Evolutionary conservation across 2,329 filamentous ascomycete species (phyloP), one percentile per base, ranked within the genome.

Genomic region (Emergomyces africanus): DNA sequence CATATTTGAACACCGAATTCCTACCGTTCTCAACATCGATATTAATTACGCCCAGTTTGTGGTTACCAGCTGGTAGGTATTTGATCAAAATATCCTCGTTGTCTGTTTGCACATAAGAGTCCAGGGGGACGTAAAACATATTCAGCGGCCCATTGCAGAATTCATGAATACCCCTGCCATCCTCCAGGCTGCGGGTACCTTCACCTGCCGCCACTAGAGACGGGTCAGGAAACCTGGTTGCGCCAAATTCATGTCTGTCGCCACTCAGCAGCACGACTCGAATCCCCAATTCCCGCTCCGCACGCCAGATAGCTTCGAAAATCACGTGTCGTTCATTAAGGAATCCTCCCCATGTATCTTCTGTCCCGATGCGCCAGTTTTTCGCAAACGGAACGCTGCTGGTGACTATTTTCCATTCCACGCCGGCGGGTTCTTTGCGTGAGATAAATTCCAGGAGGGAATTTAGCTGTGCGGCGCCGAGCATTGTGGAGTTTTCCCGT

Each of bases 221-320:
- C 1, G 72, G 74, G 15, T 81, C 80, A 9, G 82, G 82, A 66
- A 85, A 86, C 0, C 86, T 84, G 0, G 92, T 97, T 0, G 92
- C 91, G 1, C 89, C 94, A 71, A 97, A 97, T 72, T 99, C 94
- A 69, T 99, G 94, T n/a, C 94, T 81, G 68, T 99, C 94, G 0
- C 94, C 94, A 18, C 88, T 94, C 12, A 99, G 78, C 14, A 97
- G 78, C 2, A 96, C 80, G 8, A 97, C 85, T 28, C 91, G 89
- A 5, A 87, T 77, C 6, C 89, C 88, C 5, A 83, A 82, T 1
- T 75, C 73, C 14, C 82, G 77, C n/a, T 89, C 86, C 0, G 88
- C 85, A 62, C 88, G 86, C 90, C 94, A 97, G 83, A 96, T 96
- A 1, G 89, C 88, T 70, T 96, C 87, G 15, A 99, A 84, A 30